Conservation (phyloP, 805 yeast species). For the Zygosaccharomyces lentus region DNA sequence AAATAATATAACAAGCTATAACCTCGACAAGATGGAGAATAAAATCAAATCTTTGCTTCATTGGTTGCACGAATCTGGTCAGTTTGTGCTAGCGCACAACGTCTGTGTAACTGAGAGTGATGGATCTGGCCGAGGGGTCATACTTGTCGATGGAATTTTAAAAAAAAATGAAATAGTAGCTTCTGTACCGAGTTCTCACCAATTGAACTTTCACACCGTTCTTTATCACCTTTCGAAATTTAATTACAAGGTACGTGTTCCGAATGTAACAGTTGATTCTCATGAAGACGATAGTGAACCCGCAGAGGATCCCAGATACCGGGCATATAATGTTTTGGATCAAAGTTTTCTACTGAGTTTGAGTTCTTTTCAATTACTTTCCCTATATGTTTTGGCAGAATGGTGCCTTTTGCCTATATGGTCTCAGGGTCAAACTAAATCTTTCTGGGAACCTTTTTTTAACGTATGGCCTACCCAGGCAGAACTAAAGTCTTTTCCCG, state of each 20-base stretch:
- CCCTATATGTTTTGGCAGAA: conserved; percentile 41
- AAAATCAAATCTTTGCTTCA: conserved; percentile 21
- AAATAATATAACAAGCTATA: not conserved
- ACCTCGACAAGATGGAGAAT: conserved; percentile 13
- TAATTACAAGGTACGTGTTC: conserved; percentile 24
- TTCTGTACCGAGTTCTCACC: conserved; percentile 52
- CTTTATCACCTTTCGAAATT: conserved; percentile 41
- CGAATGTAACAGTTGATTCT: conserved; percentile 9
- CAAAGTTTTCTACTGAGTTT: conserved; percentile 39
- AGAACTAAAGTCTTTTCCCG: conserved; percentile 56
- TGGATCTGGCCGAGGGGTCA: conserved; percentile 62
- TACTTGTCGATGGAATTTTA: conserved; percentile 39
- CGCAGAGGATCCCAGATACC: conserved; percentile 29
- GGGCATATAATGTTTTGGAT: conserved; percentile 34
- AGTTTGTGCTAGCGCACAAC: conserved; percentile 38
- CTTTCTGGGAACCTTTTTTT: conserved; percentile 69
- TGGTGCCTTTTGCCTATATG: conserved; percentile 27
- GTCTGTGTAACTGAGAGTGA: conserved; percentile 41
- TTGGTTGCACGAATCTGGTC: conserved; percentile 34
- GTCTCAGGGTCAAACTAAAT: conserved; percentile 22
- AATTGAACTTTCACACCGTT: conserved; percentile 56
- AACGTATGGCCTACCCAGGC: conserved; percentile 53
- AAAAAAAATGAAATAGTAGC: conserved; percentile 43
- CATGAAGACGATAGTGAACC: conserved; percentile 2
- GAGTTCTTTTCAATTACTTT: conserved; percentile 57